These are phyloP conservation scores for Ammopiptanthus mongolicus DNA, from an alignment of 306 rosid species.

Conservation along the genomic window DNA sequence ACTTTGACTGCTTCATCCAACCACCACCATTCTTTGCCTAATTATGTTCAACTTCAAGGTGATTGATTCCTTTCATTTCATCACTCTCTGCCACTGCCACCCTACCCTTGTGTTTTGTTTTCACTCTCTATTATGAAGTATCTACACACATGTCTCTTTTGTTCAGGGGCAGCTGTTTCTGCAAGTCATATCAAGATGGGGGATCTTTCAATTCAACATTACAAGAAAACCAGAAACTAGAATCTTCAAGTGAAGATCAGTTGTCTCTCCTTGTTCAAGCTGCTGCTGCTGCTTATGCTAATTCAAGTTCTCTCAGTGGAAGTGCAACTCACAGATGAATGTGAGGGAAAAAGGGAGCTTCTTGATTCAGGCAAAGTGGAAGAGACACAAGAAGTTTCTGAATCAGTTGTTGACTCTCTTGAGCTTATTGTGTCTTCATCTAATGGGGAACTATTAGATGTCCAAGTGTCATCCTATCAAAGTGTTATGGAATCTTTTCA, in stretches of 20 bases:
- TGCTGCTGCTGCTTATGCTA: slow-evolving; percentile 1
- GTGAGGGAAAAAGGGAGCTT: slow-evolving; percentile 11
- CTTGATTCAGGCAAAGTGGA: slow-evolving; percentile 1
- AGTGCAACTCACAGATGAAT: slow-evolving; percentile 18
- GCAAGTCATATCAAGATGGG: slow-evolving; percentile 36
- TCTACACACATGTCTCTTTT: too few species aligned
- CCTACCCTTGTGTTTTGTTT: background rate
- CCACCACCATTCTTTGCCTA: slow-evolving; percentile 39
- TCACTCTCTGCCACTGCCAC: too few species aligned
- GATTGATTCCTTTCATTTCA: background rate
- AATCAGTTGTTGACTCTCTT: slow-evolving; percentile 15
- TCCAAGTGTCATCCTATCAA: slow-evolving; percentile 28
- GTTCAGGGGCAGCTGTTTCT: background rate
- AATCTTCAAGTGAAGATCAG: slow-evolving; percentile 9
- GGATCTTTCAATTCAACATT: slow-evolving; percentile 33
- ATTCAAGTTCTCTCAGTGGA: slow-evolving; percentile 1
- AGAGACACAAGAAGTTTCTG: slow-evolving; percentile 15
- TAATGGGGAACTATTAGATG: too few species aligned
- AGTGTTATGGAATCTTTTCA: slow-evolving; percentile 25
- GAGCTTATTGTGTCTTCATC: background rate
- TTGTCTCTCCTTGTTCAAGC: background rate
- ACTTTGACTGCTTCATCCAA: slow-evolving; percentile 16
- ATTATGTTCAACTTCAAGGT: slow-evolving; percentile 31
- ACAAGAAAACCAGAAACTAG: slow-evolving; percentile 25
- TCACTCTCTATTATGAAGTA: background rate